Conservation (phyloP, 1,284 basidiomycete species). For the Cystobasidium pallidum region DNA sequence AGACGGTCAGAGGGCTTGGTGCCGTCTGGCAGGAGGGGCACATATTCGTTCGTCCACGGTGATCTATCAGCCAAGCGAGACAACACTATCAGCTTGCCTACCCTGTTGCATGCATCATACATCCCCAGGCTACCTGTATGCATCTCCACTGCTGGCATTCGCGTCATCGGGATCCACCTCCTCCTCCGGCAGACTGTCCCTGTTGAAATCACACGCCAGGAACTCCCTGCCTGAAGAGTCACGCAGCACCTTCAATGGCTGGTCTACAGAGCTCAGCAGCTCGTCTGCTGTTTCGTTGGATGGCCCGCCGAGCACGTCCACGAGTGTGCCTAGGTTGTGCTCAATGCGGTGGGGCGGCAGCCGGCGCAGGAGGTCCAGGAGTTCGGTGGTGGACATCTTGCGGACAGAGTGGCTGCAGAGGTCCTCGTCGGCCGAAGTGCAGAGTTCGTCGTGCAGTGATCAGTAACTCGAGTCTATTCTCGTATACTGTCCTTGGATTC, state of each 20-base stretch:
- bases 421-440: too few relatives aligned
- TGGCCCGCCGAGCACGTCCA: slow-evolving; percentile 62
- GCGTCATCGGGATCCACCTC: slow-evolving; percentile 25
- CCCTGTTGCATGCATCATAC: neutral
- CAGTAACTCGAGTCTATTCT: neutral
- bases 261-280: slow-evolving; percentile 90
- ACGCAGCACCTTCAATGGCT: slow-evolving; percentile 79
- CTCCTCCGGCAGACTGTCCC: slow-evolving; percentile 66
- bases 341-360: slow-evolving; percentile 90
- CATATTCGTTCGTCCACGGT: slow-evolving; percentile 95
- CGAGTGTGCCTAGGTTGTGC: slow-evolving; percentile 81
- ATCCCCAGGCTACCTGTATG: slow-evolving; percentile 70
- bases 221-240: slow-evolving; percentile 87
- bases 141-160: slow-evolving; percentile 61
- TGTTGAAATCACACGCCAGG: slow-evolving; percentile 95
- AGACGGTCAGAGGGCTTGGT: slow-evolving; percentile 81
- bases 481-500: neutral
- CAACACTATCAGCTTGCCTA: too few relatives aligned
- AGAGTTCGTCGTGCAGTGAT: neutral
- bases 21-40: slow-evolving; percentile 82
- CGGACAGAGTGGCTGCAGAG: too few relatives aligned
- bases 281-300: slow-evolving; percentile 82
- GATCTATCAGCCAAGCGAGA: slow-evolving; percentile 64
- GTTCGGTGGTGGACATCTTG: slow-evolving; percentile 34
- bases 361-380: slow-evolving; percentile 82